These are phyloP conservation scores for Nepenthes alata DNA, from an alignment of 179 eudicot genomes.

Conservation along the genomic window DNA sequence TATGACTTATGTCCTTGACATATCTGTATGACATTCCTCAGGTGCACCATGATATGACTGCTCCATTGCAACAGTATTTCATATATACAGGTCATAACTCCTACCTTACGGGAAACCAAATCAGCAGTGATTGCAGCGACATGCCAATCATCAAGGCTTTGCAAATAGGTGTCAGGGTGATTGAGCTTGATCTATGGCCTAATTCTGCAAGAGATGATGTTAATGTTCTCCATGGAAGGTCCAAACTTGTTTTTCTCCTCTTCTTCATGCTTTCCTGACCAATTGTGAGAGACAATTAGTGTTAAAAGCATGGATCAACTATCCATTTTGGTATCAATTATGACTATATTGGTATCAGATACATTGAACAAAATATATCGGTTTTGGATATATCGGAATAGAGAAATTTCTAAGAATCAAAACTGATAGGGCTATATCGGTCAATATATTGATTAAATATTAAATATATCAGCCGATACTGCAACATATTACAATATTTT, in stretches of 20 bases:
- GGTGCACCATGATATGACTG: constrained; percentile 70
- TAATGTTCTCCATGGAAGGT: constrained; percentile 64
- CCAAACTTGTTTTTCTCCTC: neutral
- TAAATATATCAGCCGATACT: too few relatives aligned
- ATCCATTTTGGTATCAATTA: too few relatives aligned
- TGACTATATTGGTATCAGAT: too few relatives aligned
- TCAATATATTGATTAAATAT: too few relatives aligned
- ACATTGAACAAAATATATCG: too few relatives aligned
- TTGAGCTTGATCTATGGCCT: constrained; percentile 68
- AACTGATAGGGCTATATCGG: too few relatives aligned
- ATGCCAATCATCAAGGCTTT: constrained; percentile 54
- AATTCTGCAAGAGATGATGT: constrained; percentile 45
- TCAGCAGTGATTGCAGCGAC: constrained; percentile 64
- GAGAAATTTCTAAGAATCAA: too few relatives aligned
- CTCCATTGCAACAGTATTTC: constrained; percentile 56
- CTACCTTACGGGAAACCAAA: constrained; percentile 58
- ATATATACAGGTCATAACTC: constrained; percentile 64
- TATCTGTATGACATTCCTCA: constrained; percentile 12
- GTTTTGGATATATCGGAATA: too few relatives aligned
- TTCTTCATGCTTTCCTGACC: neutral
- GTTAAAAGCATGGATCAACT: too few relatives aligned
- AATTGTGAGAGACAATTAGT: neutral
- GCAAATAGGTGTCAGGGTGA: constrained; percentile 45
- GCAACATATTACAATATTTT: too few relatives aligned
- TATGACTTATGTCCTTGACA: neutral